Conservation (phyloP, 345 rosid species). For the Melaleuca quinquenervia region DNA sequence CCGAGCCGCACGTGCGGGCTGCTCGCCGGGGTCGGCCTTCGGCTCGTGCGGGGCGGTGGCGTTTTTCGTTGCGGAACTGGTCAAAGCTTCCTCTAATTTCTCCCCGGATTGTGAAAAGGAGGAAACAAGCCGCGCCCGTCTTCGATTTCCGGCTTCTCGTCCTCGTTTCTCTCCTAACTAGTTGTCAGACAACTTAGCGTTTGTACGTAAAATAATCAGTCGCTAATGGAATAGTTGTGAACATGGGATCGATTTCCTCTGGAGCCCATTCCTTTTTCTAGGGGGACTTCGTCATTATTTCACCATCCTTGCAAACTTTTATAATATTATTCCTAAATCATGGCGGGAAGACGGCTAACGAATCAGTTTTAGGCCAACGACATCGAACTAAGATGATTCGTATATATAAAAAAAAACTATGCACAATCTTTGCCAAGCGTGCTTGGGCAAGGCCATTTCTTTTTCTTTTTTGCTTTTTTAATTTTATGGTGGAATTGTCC, state of each 20-base stretch:
- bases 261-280: not conserved
- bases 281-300: not conserved
- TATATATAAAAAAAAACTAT: too few relatives aligned
- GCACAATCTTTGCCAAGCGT: not conserved
- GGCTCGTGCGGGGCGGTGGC: not conserved
- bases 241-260: not conserved
- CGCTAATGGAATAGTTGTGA: not conserved
- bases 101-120: not conserved
- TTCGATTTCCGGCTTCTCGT: not conserved
- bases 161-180: not conserved
- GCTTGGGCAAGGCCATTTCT: not conserved
- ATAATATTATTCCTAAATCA: not conserved
- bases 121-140: not conserved
- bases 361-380: not conserved
- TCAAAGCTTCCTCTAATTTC: not conserved
- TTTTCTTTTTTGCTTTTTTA: too few relatives aligned
- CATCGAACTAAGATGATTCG: too few relatives aligned
- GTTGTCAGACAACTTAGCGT: not conserved
- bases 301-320: not conserved
- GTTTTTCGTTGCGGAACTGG: not conserved
- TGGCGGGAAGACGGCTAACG: not conserved
- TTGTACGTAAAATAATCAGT: not conserved
- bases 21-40: not conserved
- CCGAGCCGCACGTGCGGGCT: not conserved
- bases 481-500: too few relatives aligned